Evolutionary conservation across 768 basidiomycete species (phyloP), one percentile per base, ranked within the genome.

Genomic region (Suillus decipiens): DNA sequence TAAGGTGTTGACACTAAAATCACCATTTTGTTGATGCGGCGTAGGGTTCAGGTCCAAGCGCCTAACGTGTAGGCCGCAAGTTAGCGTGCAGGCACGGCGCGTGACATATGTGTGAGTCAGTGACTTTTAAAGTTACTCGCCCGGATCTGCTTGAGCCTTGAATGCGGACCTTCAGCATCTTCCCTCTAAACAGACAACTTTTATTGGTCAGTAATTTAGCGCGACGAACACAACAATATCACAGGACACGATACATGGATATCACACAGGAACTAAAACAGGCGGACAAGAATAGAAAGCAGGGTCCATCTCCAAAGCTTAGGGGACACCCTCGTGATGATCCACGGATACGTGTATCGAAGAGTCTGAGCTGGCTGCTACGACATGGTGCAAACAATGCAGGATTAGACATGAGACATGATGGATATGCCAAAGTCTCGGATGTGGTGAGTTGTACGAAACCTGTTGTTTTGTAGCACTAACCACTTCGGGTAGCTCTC

Each of bases 331-430:
- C 84, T 0, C 80, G 75, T 55, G 93, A 96, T 68, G 78, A 85
- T 4, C 86, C 85, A 0, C 86, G 90, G 56, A 84, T 90, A 7
- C 82, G 86, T 12, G 68, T 92, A 15, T 94, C 92, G 15, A 98
- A 97, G 75, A 92, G 92, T 0, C 77, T 99, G 10, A 90, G 95
- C 0, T 98, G 90, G 84, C 79, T 99, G 31, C 84, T 99, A n/a
- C 85, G 96, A 4, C 96, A 99, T 73, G 93, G 90, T 0, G 94
- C 95, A 22, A 80, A 85, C 66, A 85, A 84, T 42, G 89, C 96
- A 64, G 86, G 88, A 1, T 72, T 98, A 5, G 69, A 78, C 5
- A 89, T 98, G 79, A 85, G 96, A 9, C 70, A 81, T 36, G 96
- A 98, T 70, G 96, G 96, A 17, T 98, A 89, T 71, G 87, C 95